Percentiles rank a stretch among this genome's conserved stretches.
These are phyloP conservation scores for Tothia fuscella DNA, from an alignment of 2,329 filamentous ascomycete genomes.

Conservation along the genomic window DNA sequence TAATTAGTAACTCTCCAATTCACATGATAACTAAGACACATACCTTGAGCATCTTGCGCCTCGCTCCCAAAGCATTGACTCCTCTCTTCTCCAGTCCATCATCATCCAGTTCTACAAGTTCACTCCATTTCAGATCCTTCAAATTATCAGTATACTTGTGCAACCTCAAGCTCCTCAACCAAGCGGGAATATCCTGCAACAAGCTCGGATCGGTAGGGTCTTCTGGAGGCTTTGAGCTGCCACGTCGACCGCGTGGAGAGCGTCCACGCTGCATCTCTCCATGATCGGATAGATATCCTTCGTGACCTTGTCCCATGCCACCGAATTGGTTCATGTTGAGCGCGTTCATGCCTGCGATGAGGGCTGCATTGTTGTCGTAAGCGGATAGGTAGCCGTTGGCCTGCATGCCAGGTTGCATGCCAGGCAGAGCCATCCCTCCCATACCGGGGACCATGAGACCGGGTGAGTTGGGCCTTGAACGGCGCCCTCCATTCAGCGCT, in stretches of 20 bases:
- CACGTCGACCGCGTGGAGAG: constrained; percentile 81
- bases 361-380: constrained; percentile 63
- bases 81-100: constrained; percentile 85
- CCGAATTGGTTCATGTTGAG: constrained; percentile 64
- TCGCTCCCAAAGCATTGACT: constrained; percentile 86
- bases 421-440: constrained; percentile 54
- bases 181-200: constrained; percentile 88
- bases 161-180: constrained; percentile 84
- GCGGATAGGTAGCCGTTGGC: constrained; percentile 90
- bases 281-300: constrained; percentile 88
- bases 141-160: constrained; percentile 99
- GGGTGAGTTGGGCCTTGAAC: constrained; percentile 82
- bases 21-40: constrained; percentile 16
- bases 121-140: constrained; percentile 94
- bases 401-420: constrained; percentile 80
- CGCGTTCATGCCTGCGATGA: constrained; percentile 48
- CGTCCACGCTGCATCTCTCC: constrained; percentile 73
- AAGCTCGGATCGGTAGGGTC: constrained; percentile 86
- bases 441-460: constrained; percentile 61
- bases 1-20: neutral
- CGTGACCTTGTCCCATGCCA: constrained; percentile 41
- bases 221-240: constrained; percentile 94
- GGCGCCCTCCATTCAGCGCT: constrained; percentile 63
- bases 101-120: constrained; percentile 83
- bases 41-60: constrained; percentile 96